These are phyloP conservation scores for Citeromyces matritensis DNA, from an alignment of 805 yeast genomes.

Conservation along the genomic window DNA sequence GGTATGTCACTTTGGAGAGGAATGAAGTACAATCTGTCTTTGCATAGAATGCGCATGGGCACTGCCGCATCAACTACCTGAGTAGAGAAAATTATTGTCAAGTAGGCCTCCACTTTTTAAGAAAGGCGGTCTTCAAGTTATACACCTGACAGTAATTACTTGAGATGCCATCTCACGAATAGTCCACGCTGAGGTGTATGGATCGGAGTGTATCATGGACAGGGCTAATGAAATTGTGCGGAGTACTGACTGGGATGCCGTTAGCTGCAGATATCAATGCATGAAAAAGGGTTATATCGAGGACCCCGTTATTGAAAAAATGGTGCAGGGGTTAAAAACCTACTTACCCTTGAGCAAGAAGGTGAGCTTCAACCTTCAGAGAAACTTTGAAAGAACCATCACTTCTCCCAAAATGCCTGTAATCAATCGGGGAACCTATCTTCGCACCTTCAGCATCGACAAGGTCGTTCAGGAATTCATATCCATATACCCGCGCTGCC, in stretches of 20 bases:
- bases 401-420: conserved; percentile 36
- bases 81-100: no score
- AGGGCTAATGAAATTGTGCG: no score
- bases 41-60: neutral
- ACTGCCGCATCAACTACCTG: no score
- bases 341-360: conserved; percentile 21
- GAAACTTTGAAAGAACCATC: conserved; percentile 23
- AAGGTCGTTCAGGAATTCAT: conserved; percentile 25
- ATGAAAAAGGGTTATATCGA: conserved; percentile 28
- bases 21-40: neutral
- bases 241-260: conserved; percentile 64
- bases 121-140: no score
- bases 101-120: no score
- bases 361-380: conserved; percentile 10
- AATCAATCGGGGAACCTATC: conserved; percentile 58
- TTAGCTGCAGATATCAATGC: conserved; percentile 50
- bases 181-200: no score
- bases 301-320: conserved; percentile 18
- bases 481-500: conserved; percentile 16
- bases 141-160: no score
- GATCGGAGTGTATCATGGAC: no score
- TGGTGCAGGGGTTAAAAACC: conserved; percentile 19
- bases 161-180: no score
- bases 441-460: conserved; percentile 42
- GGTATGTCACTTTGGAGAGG: neutral